Base-by-base conservation (phyloP, 78 protist species). In the Dictyostelium intermedium region DNA sequence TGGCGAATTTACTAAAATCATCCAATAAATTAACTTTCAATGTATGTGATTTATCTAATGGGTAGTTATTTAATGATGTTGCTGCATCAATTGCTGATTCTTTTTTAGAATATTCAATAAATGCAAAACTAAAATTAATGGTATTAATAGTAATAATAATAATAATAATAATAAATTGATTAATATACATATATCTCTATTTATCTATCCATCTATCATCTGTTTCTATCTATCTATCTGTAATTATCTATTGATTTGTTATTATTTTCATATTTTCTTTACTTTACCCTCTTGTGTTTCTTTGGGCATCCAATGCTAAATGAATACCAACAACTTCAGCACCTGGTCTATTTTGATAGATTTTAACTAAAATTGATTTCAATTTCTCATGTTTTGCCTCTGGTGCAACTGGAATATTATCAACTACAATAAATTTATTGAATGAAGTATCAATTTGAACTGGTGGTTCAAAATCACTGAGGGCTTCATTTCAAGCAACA, bases 71-170 rank as follows among this genome's bases (percentile, higher is more conserved):
- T 23, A 66, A 35, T 60, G 35, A n/a, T 1, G 47, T 69, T n/a
- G 60, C 53, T 30, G 91, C 91, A 37, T 84, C 91, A 14, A 47
- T 50, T n/a, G 91, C 96, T 56, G 70, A 41, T 37, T 92, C 89
- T 37, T 84, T 82, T 45, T 79, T 56, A 9, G 72, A 14, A 82
- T 56, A 92, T 84, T 92, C 96, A 70, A 84, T 60, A 85, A 92
- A 92, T 63, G 91, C 86, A 70, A 61, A 60, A 25, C 96, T 91
- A 56, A n/a, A n/a, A n/a, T n/a, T n/a, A n/a, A n/a, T n/a, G n/a
- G n/a, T n/a, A n/a, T n/a, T n/a, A n/a, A n/a, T n/a, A n/a, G n/a
- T n/a, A n/a, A n/a, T n/a, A n/a, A n/a, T n/a, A n/a, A n/a, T n/a
- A n/a, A n/a, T n/a, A n/a, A n/a, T n/a, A n/a, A n/a, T n/a, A n/a